phyloP scores from a whole-genome alignment of 2,329 filamentous ascomycete genomes.

The Hypoxylon sp. region DNA sequence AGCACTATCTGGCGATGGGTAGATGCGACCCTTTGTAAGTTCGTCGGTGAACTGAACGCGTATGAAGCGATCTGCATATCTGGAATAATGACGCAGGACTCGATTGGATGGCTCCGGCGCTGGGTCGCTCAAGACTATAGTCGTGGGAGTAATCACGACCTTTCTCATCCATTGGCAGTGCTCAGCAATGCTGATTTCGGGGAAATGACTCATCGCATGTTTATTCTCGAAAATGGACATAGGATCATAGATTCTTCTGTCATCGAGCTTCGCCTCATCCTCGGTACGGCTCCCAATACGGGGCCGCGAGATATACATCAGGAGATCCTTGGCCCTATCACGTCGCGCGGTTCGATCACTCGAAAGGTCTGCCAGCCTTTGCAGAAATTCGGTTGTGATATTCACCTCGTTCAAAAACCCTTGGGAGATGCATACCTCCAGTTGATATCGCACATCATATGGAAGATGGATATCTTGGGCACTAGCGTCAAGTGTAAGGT shows the following conservation, averaged over 20 bases:
- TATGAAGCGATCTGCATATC: constrained; percentile 79
- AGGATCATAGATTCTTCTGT: constrained; percentile 70
- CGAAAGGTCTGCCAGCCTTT: constrained; percentile 61
- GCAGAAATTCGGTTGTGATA: constrained; percentile 73
- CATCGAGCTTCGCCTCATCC: constrained; percentile 49
- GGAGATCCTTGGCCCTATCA: constrained; percentile 67
- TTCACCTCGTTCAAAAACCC: constrained; percentile 79
- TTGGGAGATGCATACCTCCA: constrained; percentile 91
- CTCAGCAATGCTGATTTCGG: constrained; percentile 65
- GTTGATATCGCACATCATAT: constrained; percentile 84
- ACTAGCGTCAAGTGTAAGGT: constrained; percentile 46
- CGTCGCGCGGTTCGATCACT: constrained; percentile 35
- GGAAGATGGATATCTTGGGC: constrained; percentile 58
- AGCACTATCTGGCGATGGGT: constrained; percentile 59
- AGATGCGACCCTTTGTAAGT: constrained; percentile 67
- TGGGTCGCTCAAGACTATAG: constrained; percentile 79
- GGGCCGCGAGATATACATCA: constrained; percentile 76
- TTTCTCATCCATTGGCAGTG: constrained; percentile 82
- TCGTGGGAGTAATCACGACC: constrained; percentile 83
- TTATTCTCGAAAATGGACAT: constrained; percentile 73
- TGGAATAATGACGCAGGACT: constrained; percentile 77
- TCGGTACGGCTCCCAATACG: constrained; percentile 4
- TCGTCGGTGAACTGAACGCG: constrained; percentile 92
- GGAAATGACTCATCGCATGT: constrained; percentile 57
- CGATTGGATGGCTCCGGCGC: constrained; percentile 87